These are phyloP conservation scores for Spathaspora hagerdaliae DNA, from an alignment of 805 yeast genomes.

Conservation along the genomic window DNA sequence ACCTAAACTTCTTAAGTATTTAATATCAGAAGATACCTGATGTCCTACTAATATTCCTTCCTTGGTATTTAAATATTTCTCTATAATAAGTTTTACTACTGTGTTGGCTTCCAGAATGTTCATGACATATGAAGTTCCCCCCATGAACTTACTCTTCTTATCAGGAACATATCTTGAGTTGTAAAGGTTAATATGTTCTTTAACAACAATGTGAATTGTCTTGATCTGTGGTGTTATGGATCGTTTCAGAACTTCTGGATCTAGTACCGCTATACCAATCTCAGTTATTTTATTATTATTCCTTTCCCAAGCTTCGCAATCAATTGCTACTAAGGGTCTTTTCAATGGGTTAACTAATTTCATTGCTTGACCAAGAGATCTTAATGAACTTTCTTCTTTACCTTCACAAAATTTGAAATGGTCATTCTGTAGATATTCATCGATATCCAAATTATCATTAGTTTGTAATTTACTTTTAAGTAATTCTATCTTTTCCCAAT, in stretches of 20 bases:
- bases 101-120: slow-evolving; percentile 28
- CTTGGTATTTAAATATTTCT: slow-evolving; percentile 33
- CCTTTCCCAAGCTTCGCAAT: slow-evolving; percentile 56
- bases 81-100: slow-evolving; percentile 40
- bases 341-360: slow-evolving; percentile 17
- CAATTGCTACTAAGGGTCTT: slow-evolving; percentile 44
- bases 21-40: slow-evolving; percentile 50
- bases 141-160: slow-evolving; percentile 46
- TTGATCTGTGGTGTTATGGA: slow-evolving; percentile 38
- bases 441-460: neutral
- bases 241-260: slow-evolving; percentile 42
- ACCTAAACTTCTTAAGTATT: slow-evolving; percentile 46
- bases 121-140: slow-evolving; percentile 47
- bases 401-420: slow-evolving; percentile 16
- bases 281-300: slow-evolving; percentile 46
- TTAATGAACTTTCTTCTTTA: slow-evolving; percentile 6
- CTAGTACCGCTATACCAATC: slow-evolving; percentile 54
- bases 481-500: neutral
- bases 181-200: slow-evolving; percentile 33
- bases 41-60: slow-evolving; percentile 56
- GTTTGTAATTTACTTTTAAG: neutral
- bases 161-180: slow-evolving; percentile 57
- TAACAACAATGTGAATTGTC: slow-evolving; percentile 41
- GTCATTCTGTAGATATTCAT: slow-evolving; percentile 15
- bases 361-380: slow-evolving; percentile 13